phyloP scores from a whole-genome alignment of 2,329 filamentous ascomycete genomes.

The Aspergillus sp. region DNA sequence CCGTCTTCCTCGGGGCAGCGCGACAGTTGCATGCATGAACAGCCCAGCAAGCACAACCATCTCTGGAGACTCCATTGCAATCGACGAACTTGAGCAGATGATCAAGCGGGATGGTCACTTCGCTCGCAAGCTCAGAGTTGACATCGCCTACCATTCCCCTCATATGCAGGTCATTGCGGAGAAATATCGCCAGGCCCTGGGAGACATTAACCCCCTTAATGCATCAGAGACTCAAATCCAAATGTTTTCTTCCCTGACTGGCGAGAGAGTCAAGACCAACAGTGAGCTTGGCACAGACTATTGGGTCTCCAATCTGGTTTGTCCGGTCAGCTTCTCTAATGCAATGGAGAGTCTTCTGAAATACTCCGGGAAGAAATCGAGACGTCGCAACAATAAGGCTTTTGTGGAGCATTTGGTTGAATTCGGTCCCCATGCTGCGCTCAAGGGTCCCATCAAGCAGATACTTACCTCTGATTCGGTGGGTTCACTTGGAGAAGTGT shows the following conservation, averaged over 20 bases:
- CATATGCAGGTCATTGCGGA: slow-evolving; percentile 11
- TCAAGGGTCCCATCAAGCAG: slow-evolving; percentile 24
- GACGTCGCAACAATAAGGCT: too few species aligned
- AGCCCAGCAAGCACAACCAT: slow-evolving; percentile 16
- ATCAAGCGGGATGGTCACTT: slow-evolving; percentile 15
- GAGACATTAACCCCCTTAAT: not conserved
- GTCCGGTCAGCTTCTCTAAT: slow-evolving; percentile 8
- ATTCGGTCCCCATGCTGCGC: slow-evolving; percentile 32
- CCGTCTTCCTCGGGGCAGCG: not conserved
- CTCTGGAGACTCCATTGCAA: slow-evolving; percentile 13
- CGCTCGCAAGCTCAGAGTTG: slow-evolving; percentile 10
- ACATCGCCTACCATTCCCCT: slow-evolving; percentile 17
- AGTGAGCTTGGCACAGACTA: slow-evolving; percentile 1
- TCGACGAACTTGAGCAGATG: slow-evolving; percentile 14
- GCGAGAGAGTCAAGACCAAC: not conserved
- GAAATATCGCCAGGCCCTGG: not conserved
- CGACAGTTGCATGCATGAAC: slow-evolving; percentile 16
- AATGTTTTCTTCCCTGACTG: not conserved
- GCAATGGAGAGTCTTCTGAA: slow-evolving; percentile 5
- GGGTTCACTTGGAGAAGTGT: too few species aligned
- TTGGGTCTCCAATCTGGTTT: slow-evolving; percentile 7
- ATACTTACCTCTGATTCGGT: slow-evolving; percentile 10
- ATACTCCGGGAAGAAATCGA: slow-evolving; percentile 1
- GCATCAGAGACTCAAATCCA: not conserved
- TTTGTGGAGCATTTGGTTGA: slow-evolving; percentile 18